These are phyloP conservation scores for Cymbopogon flexuosus DNA, from an alignment of 202 grass and related monocot genomes.

Conservation along the genomic window DNA sequence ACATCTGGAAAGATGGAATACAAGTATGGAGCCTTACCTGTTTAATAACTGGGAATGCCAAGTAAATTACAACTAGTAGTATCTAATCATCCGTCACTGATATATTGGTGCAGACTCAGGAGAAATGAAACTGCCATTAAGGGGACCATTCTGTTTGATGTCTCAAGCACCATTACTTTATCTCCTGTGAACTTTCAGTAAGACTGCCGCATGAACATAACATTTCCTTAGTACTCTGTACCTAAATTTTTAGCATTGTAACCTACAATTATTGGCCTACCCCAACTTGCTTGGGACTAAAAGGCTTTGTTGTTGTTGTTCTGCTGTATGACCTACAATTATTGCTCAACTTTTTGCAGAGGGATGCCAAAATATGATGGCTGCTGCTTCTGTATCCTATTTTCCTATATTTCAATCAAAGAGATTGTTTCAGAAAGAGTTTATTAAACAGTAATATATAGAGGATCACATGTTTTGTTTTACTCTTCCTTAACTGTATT, in stretches of 20 bases:
- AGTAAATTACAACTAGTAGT: neutral
- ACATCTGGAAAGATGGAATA: conserved; percentile 99
- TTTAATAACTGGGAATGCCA: conserved; percentile 15
- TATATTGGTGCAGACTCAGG: conserved; percentile 54
- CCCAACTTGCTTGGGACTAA: no score
- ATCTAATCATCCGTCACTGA: neutral
- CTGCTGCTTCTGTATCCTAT: conserved; percentile 98
- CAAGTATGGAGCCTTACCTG: conserved; percentile 50
- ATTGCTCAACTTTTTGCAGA: conserved; percentile 44
- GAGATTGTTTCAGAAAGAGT: neutral
- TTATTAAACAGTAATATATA: neutral
- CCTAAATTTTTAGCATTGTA: neutral
- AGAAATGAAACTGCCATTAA: conserved; percentile 72
- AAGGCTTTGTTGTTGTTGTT: no score
- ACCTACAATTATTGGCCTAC: neutral
- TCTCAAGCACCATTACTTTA: conserved; percentile 89
- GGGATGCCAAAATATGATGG: conserved; percentile 90
- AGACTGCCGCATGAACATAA: conserved; percentile 26
- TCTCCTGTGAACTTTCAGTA: conserved; percentile 99
- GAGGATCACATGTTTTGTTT: neutral
- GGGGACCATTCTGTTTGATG: conserved; percentile 77
- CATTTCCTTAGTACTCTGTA: neutral
- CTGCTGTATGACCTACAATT: neutral
- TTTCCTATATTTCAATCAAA: neutral
- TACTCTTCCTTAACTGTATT: conserved; percentile 50